Evolutionary conservation across 352 stramenopile species (phyloP), one percentile per base, ranked within the genome.

Genomic region (Phytophthora aleatoria): DNA sequence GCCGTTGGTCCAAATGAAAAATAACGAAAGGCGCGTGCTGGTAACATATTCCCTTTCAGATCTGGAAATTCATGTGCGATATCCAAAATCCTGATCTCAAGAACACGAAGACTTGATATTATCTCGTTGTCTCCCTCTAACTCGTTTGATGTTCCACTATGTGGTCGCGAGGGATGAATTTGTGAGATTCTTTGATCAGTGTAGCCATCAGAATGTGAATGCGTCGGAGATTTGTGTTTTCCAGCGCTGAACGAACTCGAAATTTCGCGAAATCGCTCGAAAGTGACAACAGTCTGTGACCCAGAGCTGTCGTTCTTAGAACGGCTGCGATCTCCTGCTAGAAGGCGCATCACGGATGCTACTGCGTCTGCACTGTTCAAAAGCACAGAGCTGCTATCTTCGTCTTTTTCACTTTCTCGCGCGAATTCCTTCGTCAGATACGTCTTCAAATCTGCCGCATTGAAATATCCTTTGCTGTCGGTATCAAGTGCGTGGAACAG

Each of bases 391-490:
- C 5, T 11, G 11, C 3, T 49, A 26, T 16, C 61, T 27, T 28
- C 28, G 8, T 61, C 26, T 24, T 50, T 6, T 10, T 51, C 44
- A 13, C 4, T 52, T 9, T 57, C 24, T 39, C 13, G 5, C 1
- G 20, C 33, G 9, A 50, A 35, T 28, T 60, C 49, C 3, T 57
- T 61, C 2, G 20, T 43, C 6, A 80, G 27, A 35, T 67, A 69
- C 0, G 13, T 13, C 24, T 78, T 66, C 24, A 83, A 56, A 35
- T 89, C 75, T 24, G 48, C 26, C 1, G 59, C n/a, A 28, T 76
- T 78, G 35, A 89, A 84, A 28, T 81, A 70, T 0, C 68, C 75
- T 71, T 84, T 89, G 41, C 50, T 59, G 24, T 82, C 71, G 2
- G 27, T 42, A 50, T 87, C 77, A 4, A 89, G 52, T 5, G 38